Conservation (phyloP, 192 early-diverging fungal genomes). For the Coemansia sp. region DNA sequence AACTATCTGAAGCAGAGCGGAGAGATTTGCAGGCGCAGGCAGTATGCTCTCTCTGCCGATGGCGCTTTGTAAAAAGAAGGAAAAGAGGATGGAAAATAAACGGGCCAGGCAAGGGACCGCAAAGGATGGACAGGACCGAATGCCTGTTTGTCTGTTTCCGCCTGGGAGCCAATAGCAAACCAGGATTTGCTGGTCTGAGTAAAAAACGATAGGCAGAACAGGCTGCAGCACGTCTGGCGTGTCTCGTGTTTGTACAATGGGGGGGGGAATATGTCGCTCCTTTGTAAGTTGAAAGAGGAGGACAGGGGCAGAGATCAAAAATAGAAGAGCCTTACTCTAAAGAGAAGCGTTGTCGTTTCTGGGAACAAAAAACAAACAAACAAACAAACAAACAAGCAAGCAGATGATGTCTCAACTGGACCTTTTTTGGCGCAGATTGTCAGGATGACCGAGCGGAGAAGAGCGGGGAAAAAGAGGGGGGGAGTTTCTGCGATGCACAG, state of each 20-base stretch:
- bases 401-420: background rate
- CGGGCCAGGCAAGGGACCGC: slow-evolving; percentile 6
- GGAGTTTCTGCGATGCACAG: background rate
- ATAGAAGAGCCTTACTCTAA: background rate
- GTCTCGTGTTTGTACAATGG: slow-evolving; percentile 9
- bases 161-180: slow-evolving; percentile 1
- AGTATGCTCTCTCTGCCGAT: background rate
- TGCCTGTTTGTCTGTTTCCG: background rate
- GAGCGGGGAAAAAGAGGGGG: background rate
- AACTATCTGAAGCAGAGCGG: background rate
- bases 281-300: slow-evolving; percentile 10
- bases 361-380: background rate
- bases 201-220: slow-evolving; percentile 1
- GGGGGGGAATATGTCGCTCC: background rate
- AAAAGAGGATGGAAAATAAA: background rate
- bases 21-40: background rate
- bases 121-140: slow-evolving; percentile 9
- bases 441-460: background rate
- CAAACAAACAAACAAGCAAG: slow-evolving; percentile 3
- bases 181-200: slow-evolving; percentile 1
- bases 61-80: slow-evolving; percentile 3
- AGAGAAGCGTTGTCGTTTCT: slow-evolving; percentile 3
- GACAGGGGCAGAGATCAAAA: background rate
- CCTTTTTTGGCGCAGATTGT: background rate
- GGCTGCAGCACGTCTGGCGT: slow-evolving; percentile 1